Base-by-base conservation (phyloP, 148 eudicot species). In the Fagopyrum tataricum region DNA sequence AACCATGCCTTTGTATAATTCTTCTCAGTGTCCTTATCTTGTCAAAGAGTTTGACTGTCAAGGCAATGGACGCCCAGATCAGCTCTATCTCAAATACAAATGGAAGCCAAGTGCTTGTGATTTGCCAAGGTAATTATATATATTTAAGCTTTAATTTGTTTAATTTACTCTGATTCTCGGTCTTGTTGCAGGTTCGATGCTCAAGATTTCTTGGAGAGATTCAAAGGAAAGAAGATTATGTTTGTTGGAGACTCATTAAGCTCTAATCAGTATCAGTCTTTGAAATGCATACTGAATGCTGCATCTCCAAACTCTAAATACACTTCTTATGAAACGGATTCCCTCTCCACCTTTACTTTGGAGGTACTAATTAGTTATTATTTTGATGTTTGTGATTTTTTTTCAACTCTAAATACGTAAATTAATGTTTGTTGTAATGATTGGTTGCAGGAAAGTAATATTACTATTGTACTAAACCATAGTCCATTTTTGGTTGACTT, bases 401-500 rank as follows among this genome's bases (percentile, higher is more conserved):
- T 49, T 49, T 7, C 51, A 47, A 1, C 12, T 47, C 51, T 8
- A 46, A 14, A 5, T 49, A 1, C n/a, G 15, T 49, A 49, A 18
- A n/a, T 18, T n/a, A 1, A 6, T 56, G 20, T 4, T 20, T 56
- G 20, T 4, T 55, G 20, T 56, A 11, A 26, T 8, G 13, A 46
- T 62, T 69, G 42, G 48, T n/a, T 69, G 72, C 72, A 70, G 72
- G 72, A 44, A n/a, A 15, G 44, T n/a, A 20, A 44, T 46, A 18
- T 70, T 11, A 70, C 72, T n/a, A 42, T 70, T 43, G 2, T 42
- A 12, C 31, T 70, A 46, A 70, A 70, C 72, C 72, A 70, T 46
- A 70, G 72, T 44, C 72, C 78, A 39, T 87, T 77, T 78, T 71
- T 87, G 12, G 91, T 91, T 1, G 93, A 89, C 72, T 14, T 86